Base-by-base conservation (phyloP, 805 yeast genomes). In the Candida orba region DNA sequence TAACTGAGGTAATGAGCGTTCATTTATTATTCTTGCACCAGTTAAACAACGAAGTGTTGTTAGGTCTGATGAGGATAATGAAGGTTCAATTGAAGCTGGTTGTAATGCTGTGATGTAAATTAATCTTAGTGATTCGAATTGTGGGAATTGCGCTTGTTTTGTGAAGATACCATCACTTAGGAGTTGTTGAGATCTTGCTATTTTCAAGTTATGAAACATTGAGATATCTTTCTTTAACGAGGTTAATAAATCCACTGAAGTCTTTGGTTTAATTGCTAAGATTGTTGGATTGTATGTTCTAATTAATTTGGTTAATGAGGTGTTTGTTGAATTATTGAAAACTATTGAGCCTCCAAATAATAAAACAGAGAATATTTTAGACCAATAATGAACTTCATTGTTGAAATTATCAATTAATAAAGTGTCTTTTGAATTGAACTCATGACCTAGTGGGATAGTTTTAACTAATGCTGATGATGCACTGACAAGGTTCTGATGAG, bases 401-500 rank as follows among this genome's bases (percentile, higher is more conserved):
- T 45, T 48, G 5, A 47, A 56, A 23, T 59, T 39, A 3, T 64
- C 57, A n/a, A 68, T 48, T 2, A 61, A 43, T n/a, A 68, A 33
- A 42, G 50, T 41, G 47, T 71, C 67, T 13, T 51, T 45, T 14
- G 48, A 30, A 27, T 55, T 53, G 24, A 71, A 39, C 39, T 69
- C 74, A 34, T 69, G 62, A 10, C 58, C 66, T 8, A 63, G 37
- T 14, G 72, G 68, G 13, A 65, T 56, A 0, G 56, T 50, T 33
- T 59, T 65, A 5, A 69, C 63, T 22, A 73, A 64, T 1, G 83
- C 67, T 3, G 84, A 77, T 30, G 73, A 61, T 7, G 78, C 67
- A 48, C 81, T 72, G 5, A 77, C 72, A 34, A 78, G 57, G 48
- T 76, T 75, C 45, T 71, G 63, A 44, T 78, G 81, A 5, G 77